Percentiles rank a stretch among this genome's conserved stretches.
These are phyloP conservation scores for Magnolia changhungtana DNA, from an alignment of 164 flowering plant species.

Conservation along the genomic window DNA sequence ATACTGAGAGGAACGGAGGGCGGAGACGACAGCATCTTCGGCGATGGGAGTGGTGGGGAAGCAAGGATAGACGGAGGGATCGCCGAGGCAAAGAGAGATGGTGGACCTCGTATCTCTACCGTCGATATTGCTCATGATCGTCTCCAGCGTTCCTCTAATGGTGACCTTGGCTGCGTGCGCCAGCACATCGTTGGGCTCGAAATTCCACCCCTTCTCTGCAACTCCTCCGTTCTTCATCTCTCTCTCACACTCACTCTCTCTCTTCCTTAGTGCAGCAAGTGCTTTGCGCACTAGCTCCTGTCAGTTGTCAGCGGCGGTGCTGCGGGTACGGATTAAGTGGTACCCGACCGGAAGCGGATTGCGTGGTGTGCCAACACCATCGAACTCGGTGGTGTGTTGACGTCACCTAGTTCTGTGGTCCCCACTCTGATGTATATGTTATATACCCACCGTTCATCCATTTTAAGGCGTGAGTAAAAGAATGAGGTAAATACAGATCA, in stretches of 20 bases:
- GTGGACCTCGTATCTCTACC: slow-evolving; percentile 16
- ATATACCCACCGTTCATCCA: too few relatives aligned
- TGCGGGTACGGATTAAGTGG: too few relatives aligned
- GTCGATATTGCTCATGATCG: slow-evolving; percentile 15
- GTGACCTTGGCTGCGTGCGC: slow-evolving; percentile 15
- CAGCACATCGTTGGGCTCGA: slow-evolving; percentile 20
- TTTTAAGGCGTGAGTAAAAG: too few relatives aligned
- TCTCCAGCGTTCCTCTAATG: slow-evolving; percentile 21
- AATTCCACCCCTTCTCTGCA: slow-evolving; percentile 19
- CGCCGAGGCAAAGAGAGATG: slow-evolving; percentile 40
- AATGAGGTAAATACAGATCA: too few relatives aligned
- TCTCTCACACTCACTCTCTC: slow-evolving; percentile 14
- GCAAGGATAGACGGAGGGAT: slow-evolving; percentile 36
- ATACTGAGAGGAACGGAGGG: slow-evolving; percentile 30
- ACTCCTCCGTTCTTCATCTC: slow-evolving; percentile 8
- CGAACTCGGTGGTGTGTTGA: too few relatives aligned
- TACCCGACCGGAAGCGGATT: too few relatives aligned
- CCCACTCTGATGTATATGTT: too few relatives aligned
- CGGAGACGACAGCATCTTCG: slow-evolving; percentile 34
- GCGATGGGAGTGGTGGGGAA: slow-evolving; percentile 30
- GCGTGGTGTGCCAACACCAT: too few relatives aligned
- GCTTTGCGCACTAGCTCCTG: too few relatives aligned
- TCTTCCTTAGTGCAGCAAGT: too few relatives aligned
- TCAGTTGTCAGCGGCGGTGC: too few relatives aligned
- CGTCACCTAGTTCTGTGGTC: too few relatives aligned